Evolutionary conservation across 2,329 filamentous ascomycete species (phyloP).

Genomic region (Nothomitra cinnamomea): DNA sequence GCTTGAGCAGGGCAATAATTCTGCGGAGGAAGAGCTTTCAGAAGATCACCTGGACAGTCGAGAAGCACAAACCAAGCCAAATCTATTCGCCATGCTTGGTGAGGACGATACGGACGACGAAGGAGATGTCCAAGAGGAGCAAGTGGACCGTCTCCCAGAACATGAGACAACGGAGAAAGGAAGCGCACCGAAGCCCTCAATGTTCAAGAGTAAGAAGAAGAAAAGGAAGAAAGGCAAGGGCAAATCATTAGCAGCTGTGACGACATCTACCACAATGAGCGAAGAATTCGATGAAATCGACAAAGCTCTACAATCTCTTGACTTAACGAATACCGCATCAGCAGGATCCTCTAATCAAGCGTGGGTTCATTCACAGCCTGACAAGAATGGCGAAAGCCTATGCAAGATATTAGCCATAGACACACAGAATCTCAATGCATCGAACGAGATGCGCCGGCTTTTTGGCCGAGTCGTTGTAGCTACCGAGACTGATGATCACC

Average conservation of each 20-base stretch:
- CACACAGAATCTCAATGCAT: slow-evolving; percentile 60
- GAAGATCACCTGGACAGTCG: slow-evolving; percentile 20
- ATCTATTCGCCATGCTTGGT: slow-evolving; percentile 29
- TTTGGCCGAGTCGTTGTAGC: slow-evolving; percentile 51
- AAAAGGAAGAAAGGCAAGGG: slow-evolving; percentile 42
- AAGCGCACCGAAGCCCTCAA: slow-evolving; percentile 16
- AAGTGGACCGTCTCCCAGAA: slow-evolving; percentile 16
- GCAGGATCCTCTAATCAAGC: slow-evolving; percentile 1
- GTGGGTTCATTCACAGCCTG: slow-evolving; percentile 11
- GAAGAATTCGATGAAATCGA: slow-evolving; percentile 46
- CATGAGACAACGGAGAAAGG: slow-evolving; percentile 16
- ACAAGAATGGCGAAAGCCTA: slow-evolving; percentile 30
- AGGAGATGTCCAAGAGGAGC: slow-evolving; percentile 10
- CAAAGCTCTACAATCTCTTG: slow-evolving; percentile 39
- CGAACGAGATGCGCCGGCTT: slow-evolving; percentile 76
- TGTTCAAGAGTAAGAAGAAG: slow-evolving; percentile 32
- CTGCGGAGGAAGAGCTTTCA: slow-evolving; percentile 18
- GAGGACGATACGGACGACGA: slow-evolving; percentile 21
- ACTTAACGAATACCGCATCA: slow-evolving; percentile 10
- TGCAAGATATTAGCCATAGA: slow-evolving; percentile 41
- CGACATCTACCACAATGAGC: not conserved
- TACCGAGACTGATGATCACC: slow-evolving; percentile 33
- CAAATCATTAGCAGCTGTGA: slow-evolving; percentile 8
- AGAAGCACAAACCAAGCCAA: slow-evolving; percentile 20
- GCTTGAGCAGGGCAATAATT: not conserved